Evolutionary conservation across 2,329 filamentous ascomycete species (phyloP), one percentile per base, ranked within the genome.

Genomic region (Myriosclerotinia curreyana): DNA sequence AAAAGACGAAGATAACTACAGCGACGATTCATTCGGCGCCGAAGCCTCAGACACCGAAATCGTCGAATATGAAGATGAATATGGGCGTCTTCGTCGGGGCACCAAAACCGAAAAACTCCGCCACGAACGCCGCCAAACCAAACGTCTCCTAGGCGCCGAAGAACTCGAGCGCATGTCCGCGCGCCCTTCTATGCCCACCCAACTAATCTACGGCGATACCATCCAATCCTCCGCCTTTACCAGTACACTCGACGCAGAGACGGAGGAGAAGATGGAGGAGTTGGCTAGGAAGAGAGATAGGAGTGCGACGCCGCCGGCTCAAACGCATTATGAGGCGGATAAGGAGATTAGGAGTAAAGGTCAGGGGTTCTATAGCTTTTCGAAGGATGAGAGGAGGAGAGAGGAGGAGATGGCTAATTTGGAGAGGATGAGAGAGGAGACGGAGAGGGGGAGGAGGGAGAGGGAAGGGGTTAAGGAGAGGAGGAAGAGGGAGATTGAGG

Each of bases 41-140:
- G 76, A 78, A 2, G 79, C 79, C 17, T 76, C 71, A 4, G 65
- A 73, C 68, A 52, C 74, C 66, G 88, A 92, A 62, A 76, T 90
- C n/a, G 79, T 98, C 6, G 93, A 97, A 69, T 96, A 91, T 74
- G 83, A 89, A 60, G 95, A 99, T 76, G 95, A 98, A 73, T 96
- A 96, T 74, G 95, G 95, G 2, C 88, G 95, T n/a, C 83, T 87
- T 17, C 82, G 93, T 4, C 85, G 79, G 51, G 90, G 89, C 22
- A 94, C 91, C 0, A 83, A 83, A 55, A 83, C 86, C 5, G 85
- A 95, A 67, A 86, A 84, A 20, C 83, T 85, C 49, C 82, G 82
- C 8, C 82, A 89, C 69, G 83, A 89, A 69, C 83, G 85, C 15
- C 79, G 81, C 48, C 81, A 76, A 44, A 71, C 77, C 25, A 83